Evolutionary conservation across 202 grass and related monocot species (phyloP).

Genomic region (Cymbopogon flexuosus): DNA sequence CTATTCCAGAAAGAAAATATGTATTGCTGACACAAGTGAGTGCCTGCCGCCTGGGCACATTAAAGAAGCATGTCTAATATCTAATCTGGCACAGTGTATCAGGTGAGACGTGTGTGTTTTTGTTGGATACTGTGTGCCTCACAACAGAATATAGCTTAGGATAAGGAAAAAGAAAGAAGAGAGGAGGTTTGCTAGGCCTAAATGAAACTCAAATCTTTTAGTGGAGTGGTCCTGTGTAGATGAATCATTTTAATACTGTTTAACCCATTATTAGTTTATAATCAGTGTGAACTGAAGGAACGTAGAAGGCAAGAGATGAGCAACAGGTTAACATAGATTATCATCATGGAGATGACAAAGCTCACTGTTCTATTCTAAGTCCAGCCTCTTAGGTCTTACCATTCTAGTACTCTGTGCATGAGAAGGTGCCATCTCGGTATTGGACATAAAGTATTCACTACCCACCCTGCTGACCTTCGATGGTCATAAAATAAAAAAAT

Average conservation of each 20-base stretch:
- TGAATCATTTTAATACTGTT: background rate
- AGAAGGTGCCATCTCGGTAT: background rate
- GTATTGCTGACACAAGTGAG: background rate
- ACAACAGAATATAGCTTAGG: background rate
- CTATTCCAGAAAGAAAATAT: background rate
- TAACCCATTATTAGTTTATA: background rate
- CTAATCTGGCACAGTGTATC: background rate
- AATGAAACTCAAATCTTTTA: background rate
- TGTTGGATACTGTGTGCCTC: background rate
- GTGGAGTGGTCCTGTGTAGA: background rate
- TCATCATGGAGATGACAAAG: slow-evolving; percentile 6
- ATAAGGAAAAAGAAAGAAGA: background rate
- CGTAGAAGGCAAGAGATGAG: background rate
- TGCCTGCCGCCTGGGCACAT: background rate
- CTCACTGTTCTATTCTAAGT: background rate
- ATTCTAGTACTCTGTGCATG: background rate
- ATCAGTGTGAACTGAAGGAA: background rate
- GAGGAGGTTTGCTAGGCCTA: background rate
- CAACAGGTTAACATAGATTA: background rate
- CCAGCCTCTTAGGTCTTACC: background rate
- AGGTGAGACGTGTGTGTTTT: background rate
- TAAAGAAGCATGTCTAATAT: background rate
- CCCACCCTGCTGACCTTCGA: background rate
- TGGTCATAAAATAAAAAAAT: background rate
- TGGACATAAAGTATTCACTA: background rate